These are phyloP conservation scores for Globisporangium carolinianum DNA, from an alignment of 352 stramenopile species.

Conservation along the genomic window DNA sequence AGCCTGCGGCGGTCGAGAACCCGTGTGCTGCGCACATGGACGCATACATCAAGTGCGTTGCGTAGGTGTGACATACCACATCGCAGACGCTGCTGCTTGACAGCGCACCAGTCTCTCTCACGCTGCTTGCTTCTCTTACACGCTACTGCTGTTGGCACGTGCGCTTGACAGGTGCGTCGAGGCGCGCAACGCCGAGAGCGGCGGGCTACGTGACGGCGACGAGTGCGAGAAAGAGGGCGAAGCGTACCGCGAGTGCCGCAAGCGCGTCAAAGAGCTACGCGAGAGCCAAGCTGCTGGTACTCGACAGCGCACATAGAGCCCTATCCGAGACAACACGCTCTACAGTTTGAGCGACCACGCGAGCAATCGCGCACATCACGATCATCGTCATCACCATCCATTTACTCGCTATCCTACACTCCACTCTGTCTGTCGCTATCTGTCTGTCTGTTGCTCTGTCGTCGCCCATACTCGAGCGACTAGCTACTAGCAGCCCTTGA, in stretches of 20 bases:
- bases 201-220: conserved; percentile 59
- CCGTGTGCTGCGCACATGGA: conserved; percentile 56
- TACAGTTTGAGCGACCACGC: neutral
- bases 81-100: neutral
- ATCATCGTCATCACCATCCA: neutral
- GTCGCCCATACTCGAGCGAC: too few relatives aligned
- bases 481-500: conserved; percentile 5
- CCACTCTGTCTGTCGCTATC: too few relatives aligned
- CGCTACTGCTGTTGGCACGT: conserved; percentile 1
- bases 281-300: conserved; percentile 16
- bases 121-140: conserved; percentile 4
- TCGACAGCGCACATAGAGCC: neutral
- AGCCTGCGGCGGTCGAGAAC: conserved; percentile 27
- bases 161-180: conserved; percentile 42
- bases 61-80: conserved; percentile 3
- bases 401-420: too few relatives aligned
- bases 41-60: conserved; percentile 66
- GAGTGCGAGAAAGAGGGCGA: conserved; percentile 61
- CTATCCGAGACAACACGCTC: neutral
- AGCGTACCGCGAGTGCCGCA: conserved; percentile 56
- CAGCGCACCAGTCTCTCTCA: neutral
- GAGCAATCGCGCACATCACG: neutral
- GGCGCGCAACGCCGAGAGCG: conserved; percentile 42
- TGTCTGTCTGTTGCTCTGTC: too few relatives aligned
- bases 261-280: conserved; percentile 33